Evolutionary conservation across 805 yeast species (phyloP).

Genomic region (Monosporozyma servazzii): DNA sequence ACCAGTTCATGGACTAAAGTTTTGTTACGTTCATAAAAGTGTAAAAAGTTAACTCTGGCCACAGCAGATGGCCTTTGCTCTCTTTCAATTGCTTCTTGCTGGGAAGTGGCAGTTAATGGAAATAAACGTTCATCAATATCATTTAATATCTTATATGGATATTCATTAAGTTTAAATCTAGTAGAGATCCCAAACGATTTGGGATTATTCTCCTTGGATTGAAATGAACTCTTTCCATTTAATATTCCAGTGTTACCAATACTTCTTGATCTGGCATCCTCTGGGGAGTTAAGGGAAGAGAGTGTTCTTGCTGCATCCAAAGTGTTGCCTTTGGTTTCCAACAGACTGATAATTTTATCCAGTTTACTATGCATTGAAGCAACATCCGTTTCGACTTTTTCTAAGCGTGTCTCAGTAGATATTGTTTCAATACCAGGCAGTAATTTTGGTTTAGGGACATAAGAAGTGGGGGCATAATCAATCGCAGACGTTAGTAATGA

Average conservation of each 20-base stretch:
- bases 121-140: constrained; percentile 34
- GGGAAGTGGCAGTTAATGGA: constrained; percentile 24
- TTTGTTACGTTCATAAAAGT: constrained; percentile 38
- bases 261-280: not conserved
- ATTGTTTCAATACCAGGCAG: not conserved
- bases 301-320: not conserved
- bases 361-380: constrained; percentile 15
- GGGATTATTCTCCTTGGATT: not conserved
- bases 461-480: not conserved
- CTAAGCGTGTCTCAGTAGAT: constrained; percentile 10
- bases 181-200: not conserved
- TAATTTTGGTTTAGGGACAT: not conserved
- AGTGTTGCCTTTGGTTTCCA: not conserved
- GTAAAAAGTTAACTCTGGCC: constrained; percentile 37
- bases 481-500: not conserved
- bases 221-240: not conserved
- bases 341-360: constrained; percentile 12
- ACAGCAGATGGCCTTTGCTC: constrained; percentile 31
- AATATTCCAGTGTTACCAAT: not conserved
- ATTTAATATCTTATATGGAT: constrained; percentile 32
- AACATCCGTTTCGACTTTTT: constrained; percentile 21
- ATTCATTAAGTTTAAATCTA: constrained; percentile 24
- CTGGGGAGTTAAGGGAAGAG: constrained; percentile 6
- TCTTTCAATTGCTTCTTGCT: constrained; percentile 22
- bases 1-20: constrained; percentile 37